Percentiles rank a stretch among this genome's conserved stretches.
Evolutionary conservation across 2,329 filamentous ascomycete genomes (phyloP).

Genomic region (Trichoderma koningii): DNA sequence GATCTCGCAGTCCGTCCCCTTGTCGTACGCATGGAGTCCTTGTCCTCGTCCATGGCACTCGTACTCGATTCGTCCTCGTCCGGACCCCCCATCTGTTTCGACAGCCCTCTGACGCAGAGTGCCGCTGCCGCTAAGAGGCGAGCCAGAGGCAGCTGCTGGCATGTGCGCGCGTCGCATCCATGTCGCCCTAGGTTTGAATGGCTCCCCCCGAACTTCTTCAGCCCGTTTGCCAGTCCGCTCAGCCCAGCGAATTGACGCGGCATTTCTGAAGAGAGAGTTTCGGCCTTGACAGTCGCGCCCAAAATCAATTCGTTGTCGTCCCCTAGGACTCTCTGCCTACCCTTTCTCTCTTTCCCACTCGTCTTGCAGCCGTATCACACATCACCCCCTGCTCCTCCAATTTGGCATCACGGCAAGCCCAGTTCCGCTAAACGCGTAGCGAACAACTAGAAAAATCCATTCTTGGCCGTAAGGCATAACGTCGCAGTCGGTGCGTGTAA

Average conservation of each 20-base stretch:
- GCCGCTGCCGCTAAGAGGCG: constrained; percentile 19
- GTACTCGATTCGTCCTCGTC: background rate
- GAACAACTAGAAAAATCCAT: background rate
- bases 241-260: background rate
- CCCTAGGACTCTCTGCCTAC: background rate
- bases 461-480: background rate
- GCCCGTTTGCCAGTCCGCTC: background rate
- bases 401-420: background rate
- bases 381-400: background rate
- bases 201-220: background rate
- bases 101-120: constrained; percentile 18
- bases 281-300: background rate
- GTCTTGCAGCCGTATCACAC: background rate
- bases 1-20: constrained; percentile 8
- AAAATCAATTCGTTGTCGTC: background rate
- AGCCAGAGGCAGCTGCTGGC: constrained; percentile 16
- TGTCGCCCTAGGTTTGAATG: constrained; percentile 3
- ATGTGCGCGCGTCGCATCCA: constrained; percentile 18
- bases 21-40: background rate
- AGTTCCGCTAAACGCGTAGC: constrained; percentile 1
- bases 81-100: constrained; percentile 8
- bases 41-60: too few species aligned
- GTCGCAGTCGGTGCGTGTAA: constrained; percentile 10
- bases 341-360: background rate
- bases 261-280: background rate